Conservation (phyloP, 2,329 filamentous ascomycete genomes). For the Neofusicoccum parvum region DNA sequence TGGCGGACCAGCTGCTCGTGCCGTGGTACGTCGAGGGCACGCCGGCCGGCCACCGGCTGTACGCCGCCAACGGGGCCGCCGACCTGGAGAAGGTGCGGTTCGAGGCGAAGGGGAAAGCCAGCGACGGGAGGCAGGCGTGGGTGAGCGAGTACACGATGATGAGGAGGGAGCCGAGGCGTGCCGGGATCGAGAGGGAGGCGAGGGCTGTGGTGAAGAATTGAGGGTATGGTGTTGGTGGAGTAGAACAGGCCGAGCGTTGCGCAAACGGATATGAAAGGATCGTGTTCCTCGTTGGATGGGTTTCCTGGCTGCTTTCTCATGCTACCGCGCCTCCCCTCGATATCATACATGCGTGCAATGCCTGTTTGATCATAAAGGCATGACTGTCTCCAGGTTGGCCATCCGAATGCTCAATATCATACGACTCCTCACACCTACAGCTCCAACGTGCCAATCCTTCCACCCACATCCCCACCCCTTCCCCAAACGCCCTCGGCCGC, state of each 20-base stretch:
- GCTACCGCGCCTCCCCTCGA: no score
- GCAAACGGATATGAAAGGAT: no score
- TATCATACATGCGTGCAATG: no score
- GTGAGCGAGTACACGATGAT: slow-evolving; percentile 14
- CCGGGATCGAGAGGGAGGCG: background rate
- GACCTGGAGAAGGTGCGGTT: background rate
- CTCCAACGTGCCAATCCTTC: slow-evolving; percentile 50
- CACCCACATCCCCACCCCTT: slow-evolving; percentile 43
- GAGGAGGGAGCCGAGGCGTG: background rate
- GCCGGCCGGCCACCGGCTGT: slow-evolving; percentile 1
- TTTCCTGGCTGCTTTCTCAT: no score
- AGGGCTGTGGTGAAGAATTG: background rate
- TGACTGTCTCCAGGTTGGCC: no score
- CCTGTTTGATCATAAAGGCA: no score
- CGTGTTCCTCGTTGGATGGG: no score
- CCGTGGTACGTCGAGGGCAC: slow-evolving; percentile 14
- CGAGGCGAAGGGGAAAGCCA: background rate
- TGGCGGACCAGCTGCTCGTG: slow-evolving; percentile 23
- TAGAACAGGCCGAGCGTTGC: no score
- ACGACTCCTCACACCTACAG: slow-evolving; percentile 26
- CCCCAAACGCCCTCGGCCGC: slow-evolving; percentile 48
- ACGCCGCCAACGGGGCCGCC: background rate
- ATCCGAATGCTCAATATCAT: no score
- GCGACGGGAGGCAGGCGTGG: background rate
- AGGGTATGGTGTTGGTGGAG: no score